Base-by-base conservation (phyloP, 2,329 filamentous ascomycete genomes). In the Periconia digitata region DNA sequence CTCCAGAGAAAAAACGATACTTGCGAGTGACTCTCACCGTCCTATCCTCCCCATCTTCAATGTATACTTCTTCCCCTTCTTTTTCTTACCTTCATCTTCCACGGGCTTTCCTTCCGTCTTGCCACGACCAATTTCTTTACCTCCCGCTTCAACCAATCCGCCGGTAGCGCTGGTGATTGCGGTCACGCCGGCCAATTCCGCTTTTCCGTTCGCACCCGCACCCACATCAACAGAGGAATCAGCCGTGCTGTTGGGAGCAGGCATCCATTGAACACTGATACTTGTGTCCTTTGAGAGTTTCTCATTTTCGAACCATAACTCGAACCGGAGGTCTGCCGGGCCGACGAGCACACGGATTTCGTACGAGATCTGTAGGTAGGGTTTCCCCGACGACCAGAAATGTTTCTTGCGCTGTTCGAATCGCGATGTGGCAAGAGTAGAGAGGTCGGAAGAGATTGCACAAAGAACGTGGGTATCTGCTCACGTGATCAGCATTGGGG, bases 291-390 rank as follows among this genome's bases (percentile, higher is more conserved):
- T 56, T 36, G 59, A 65, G 4, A 72, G 55, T 44, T 71, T 71
- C 27, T 66, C 60, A 24, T 64, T 63, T 22, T 70, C 56, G 47
- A 67, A 67, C 67, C 70, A 73, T 1, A 73, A 61, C 54, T 72
- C 70, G 46, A 73, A 73, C 3, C 59, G 56, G 6, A 74, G 58
- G 27, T 73, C 71, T 0, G 71, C 72, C 0, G 71, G 69, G 0
- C 70, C 72, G 20, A 73, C 66, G 35, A 71, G 50, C 12, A 73
- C 70, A n/a, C 64, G 59, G 2, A 74, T 58, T 12, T 67, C 51
- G 44, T 69, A 73, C 29, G 70, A 63, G 12, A 73, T 66, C 38
- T 61, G 59, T 40, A 64, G 51, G 46, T 71, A 69, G 46, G 65
- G 63, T 43, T 63, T 62, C 23, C 64, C 63, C 6, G 63, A 40